phyloP scores from a whole-genome alignment of 1,284 basidiomycete species.

The Moesziomyces parantarcticus region DNA sequence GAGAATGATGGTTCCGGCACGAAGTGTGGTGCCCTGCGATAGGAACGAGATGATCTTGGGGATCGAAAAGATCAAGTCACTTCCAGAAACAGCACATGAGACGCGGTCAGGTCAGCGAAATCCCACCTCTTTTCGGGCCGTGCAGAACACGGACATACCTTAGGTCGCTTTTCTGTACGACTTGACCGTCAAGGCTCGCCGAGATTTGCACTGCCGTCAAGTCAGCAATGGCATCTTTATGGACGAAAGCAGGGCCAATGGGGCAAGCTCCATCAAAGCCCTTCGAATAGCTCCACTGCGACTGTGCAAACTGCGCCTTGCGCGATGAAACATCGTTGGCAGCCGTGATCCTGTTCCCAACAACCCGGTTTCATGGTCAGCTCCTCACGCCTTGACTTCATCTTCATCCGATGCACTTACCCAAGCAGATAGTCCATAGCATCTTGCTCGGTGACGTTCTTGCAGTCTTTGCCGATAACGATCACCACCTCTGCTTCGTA shows the following conservation, averaged over 20 bases:
- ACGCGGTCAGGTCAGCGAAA: not conserved
- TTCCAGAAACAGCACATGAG: conserved; percentile 18
- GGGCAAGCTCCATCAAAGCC: conserved; percentile 70
- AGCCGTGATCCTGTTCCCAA: conserved; percentile 63
- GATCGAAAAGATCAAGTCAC: conserved; percentile 69
- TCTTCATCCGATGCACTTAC: conserved; percentile 75
- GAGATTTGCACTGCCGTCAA: conserved; percentile 60
- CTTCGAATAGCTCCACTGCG: conserved; percentile 68
- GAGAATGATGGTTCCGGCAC: conserved; percentile 52
- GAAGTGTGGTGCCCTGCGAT: conserved; percentile 54
- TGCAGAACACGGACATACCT: conserved; percentile 56
- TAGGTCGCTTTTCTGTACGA: conserved; percentile 67
- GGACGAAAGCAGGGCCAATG: conserved; percentile 69
- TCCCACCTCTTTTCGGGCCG: too few species aligned
- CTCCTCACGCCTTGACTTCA: too few species aligned
- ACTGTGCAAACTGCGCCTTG: conserved; percentile 63
- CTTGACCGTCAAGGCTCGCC: conserved; percentile 65
- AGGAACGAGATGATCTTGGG: conserved; percentile 69
- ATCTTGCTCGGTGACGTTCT: conserved; percentile 79
- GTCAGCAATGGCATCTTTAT: conserved; percentile 48
- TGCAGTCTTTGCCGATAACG: conserved; percentile 82
- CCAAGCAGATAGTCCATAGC: conserved; percentile 83
- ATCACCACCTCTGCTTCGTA: conserved; percentile 89
- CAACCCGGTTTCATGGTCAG: too few species aligned
- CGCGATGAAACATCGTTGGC: conserved; percentile 69